Evolutionary conservation across 257 asterid species (phyloP), one percentile per base, ranked within the genome.

Genomic region (Plectranthus barbatus): DNA sequence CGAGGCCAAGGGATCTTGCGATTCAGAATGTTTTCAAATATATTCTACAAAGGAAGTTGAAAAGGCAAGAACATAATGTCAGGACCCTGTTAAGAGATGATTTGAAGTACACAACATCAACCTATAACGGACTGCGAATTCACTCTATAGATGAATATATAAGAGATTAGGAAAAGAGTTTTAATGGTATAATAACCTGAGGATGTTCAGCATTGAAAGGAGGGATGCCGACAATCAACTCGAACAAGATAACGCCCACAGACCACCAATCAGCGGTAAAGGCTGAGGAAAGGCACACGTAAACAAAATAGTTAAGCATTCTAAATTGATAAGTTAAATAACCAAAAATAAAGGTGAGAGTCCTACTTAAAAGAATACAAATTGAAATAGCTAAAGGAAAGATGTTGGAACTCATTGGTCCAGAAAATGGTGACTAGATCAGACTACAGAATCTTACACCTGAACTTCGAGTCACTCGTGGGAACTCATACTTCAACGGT

Each of bases 251-350:
- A 73, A 92, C 94, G 59, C 99, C 99, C 62, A 92, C 99, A 42
- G 99, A 92, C 99, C 99, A 92, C 99, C 99, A 92, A 89, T 92
- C 99, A 47, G 99, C 99, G 36, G 96, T 86, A 64, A 78, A 85
- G 51, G 84, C 99, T 92, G 90, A 67, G 52, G 54, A 69, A 73
- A 67, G 64, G 63, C 29, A 58, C 44, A 66, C 56, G 47, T 45
- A 49, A 67, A 9, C 68, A 55, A 67, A 10, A 63, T 51, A 39
- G 60, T 45, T 23, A 72, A n/a, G 51, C 34, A 51, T 37, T 50
- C n/a, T 6, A 33, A 62, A 20, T 51, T 54, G 26, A 29, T n/a
- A 41, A 37, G 29, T 41, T 39, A 48, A 12, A 26, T n/a, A 18
- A 17, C 19, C 42, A 45, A 57, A 56, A 51, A 64, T 17, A 53